Evolutionary conservation across 768 basidiomycete species (phyloP).

Genomic region (Omphalotus guepiniiformis): DNA sequence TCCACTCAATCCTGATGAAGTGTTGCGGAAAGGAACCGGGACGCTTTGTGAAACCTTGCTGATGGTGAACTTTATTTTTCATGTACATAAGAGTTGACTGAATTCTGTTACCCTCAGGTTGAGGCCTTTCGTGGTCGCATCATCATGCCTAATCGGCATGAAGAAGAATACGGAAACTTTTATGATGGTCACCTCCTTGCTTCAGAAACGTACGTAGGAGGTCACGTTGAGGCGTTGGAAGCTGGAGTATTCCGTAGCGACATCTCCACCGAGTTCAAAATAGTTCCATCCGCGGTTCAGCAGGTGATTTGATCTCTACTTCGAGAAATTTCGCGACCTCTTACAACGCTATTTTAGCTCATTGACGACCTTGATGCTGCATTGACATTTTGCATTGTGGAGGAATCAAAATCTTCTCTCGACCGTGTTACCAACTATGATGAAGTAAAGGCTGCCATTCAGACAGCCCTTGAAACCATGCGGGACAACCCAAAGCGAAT

Average conservation of each 20-base stretch:
- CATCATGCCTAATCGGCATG: constrained; percentile 98
- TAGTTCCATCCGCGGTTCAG: constrained; percentile 83
- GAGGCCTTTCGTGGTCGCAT: constrained; percentile 90
- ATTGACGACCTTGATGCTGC: constrained; percentile 94
- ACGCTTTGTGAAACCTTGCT: constrained; percentile 96
- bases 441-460: constrained; percentile 80
- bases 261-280: constrained; percentile 92
- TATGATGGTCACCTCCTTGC: constrained; percentile 96
- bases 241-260: constrained; percentile 98
- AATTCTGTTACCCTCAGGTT: constrained; percentile 50
- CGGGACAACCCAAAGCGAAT: constrained; percentile 86
- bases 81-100: constrained; percentile 4
- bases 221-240: constrained; percentile 97
- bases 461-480: constrained; percentile 75
- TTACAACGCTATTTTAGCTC: constrained; percentile 45
- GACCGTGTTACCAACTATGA: constrained; percentile 93
- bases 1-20: constrained; percentile 94
- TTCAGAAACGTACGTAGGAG: constrained; percentile 97
- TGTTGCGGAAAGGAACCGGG: constrained; percentile 91
- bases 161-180: constrained; percentile 88
- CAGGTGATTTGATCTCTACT: constrained; percentile 43
- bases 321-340: neutral
- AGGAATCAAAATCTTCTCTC: constrained; percentile 76
- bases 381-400: constrained; percentile 79
- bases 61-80: constrained; percentile 70